Evolutionary conservation across 345 rosid species (phyloP), one percentile per base, ranked within the genome.

Genomic region (Odontarrhena argentea): DNA sequence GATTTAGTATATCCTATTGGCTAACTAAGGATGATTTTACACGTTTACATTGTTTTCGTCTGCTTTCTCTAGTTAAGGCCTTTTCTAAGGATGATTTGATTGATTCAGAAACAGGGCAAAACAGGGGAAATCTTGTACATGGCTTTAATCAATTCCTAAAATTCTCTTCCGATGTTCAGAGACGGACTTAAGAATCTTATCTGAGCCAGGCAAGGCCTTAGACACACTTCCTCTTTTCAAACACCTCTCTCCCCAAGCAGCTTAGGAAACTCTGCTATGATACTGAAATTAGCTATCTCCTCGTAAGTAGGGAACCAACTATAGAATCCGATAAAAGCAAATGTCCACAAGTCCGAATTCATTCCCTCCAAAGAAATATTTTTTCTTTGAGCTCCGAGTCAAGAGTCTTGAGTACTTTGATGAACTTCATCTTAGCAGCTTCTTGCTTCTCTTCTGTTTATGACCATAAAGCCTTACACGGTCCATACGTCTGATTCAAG

Each of bases 261-360:
- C 60, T 52, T 51, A 49, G 69, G 49, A 50, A 49, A 52, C 69
- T 53, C 40, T n/a, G 26, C 8, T 52, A 10, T 40, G 18, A 65
- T 42, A 14, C 10, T 51, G 10, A 65, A 18, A 18, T 65, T 65
- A 0, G 58, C 70, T 14, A 51, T 48, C 4, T 52, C 36, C 41
- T 65, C 70, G 32, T 65, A 65, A 2, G 43, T 40, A 42, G 25
- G 48, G 3, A 65, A 65, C 70, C 70, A 65, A 5, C 60, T 53
- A 10, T 65, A 42, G 61, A 53, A 65, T 54, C 60, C 60, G 22
- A 65, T 65, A 41, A 53, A 52, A 7, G 60, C 60, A 26, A 53
- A n/a, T 52, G 8, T 66, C 62, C 40, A 66, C 70, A 44, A 52
- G 24, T 14, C 62, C 70, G 15, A 66, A 66, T 2, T 30, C 3